Percentiles rank a stretch among this genome's conserved stretches.
Conservation (phyloP, 495 filamentous ascomycete genomes). For the Ramalina intermedia region DNA sequence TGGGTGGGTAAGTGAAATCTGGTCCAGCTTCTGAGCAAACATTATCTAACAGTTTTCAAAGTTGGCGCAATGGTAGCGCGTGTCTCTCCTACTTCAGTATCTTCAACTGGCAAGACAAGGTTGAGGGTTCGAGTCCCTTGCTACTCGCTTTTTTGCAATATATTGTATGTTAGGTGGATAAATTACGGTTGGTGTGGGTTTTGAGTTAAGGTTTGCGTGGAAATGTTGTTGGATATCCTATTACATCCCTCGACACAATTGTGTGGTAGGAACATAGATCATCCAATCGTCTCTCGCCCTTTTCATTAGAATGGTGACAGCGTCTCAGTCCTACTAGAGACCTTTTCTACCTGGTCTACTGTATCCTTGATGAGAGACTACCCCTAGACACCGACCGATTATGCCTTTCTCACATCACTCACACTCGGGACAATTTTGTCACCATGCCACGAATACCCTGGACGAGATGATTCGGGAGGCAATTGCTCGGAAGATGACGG, state of each 20-base stretch:
- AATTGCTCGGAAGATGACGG: conserved; percentile 60
- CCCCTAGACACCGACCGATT: not conserved
- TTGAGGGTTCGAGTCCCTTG: conserved; percentile 29
- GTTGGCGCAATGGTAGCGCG: conserved; percentile 29
- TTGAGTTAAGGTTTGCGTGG: too few species aligned
- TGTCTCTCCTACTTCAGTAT: conserved; percentile 23
- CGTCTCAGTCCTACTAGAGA: too few species aligned
- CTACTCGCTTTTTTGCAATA: conserved; percentile 12
- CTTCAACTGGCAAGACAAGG: conserved; percentile 18
- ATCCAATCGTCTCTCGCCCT: too few species aligned
- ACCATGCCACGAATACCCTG: conserved; percentile 70
- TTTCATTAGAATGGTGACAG: too few species aligned
- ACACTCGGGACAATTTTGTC: conserved; percentile 95
- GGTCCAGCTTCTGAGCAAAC: too few species aligned
- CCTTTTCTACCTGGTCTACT: too few species aligned
- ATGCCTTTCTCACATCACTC: conserved; percentile 99
- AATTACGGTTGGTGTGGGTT: too few species aligned
- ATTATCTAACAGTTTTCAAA: not conserved
- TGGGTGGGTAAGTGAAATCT: not conserved
- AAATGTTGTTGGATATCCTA: too few species aligned
- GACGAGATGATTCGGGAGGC: conserved; percentile 73
- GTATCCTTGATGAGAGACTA: too few species aligned
- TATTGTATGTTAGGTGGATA: not conserved
- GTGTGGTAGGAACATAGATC: too few species aligned
- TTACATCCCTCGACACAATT: too few species aligned